phyloP scores from a whole-genome alignment of 1,139 yeast genomes.

The Suhomyces chickasaworum region DNA sequence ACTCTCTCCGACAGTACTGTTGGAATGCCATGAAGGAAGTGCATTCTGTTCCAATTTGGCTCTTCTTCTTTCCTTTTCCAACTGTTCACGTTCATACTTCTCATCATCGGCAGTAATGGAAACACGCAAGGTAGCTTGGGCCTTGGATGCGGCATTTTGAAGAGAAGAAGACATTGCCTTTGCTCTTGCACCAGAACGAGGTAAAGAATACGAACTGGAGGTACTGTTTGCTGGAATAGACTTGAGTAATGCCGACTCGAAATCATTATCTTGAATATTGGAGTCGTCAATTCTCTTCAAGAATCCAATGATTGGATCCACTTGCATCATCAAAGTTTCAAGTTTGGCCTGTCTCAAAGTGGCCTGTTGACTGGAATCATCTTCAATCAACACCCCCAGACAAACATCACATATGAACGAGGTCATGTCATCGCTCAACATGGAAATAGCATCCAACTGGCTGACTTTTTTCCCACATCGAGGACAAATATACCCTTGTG shows the following conservation, averaged over 20 bases:
- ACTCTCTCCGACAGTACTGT: conserved; percentile 75
- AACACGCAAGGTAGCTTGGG: conserved; percentile 81
- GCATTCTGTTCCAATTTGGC: conserved; percentile 88
- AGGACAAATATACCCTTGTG: conserved; percentile 93
- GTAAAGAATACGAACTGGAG: conserved; percentile 59
- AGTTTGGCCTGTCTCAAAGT: conserved; percentile 79
- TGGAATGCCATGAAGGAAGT: conserved; percentile 93
- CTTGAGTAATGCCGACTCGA: conserved; percentile 75
- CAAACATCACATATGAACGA: conserved; percentile 87
- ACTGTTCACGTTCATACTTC: conserved; percentile 64
- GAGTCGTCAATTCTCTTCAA: conserved; percentile 85
- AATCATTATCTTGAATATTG: conserved; percentile 82
- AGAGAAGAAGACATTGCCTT: conserved; percentile 36
- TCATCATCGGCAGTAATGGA: conserved; percentile 92
- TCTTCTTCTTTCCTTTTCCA: conserved; percentile 68
- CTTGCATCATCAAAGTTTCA: conserved; percentile 82
- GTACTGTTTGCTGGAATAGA: conserved; percentile 84
- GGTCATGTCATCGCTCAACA: conserved; percentile 76
- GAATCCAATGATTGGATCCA: conserved; percentile 84
- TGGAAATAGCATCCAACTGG: conserved; percentile 83
- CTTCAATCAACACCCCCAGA: conserved; percentile 75
- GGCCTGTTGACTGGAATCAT: conserved; percentile 84
- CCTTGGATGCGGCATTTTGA: conserved; percentile 43
- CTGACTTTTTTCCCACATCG: conserved; percentile 79
- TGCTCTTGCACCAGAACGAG: conserved; percentile 31